phyloP scores from a whole-genome alignment of 495 filamentous ascomycete genomes.

The Penicillium canariense region DNA sequence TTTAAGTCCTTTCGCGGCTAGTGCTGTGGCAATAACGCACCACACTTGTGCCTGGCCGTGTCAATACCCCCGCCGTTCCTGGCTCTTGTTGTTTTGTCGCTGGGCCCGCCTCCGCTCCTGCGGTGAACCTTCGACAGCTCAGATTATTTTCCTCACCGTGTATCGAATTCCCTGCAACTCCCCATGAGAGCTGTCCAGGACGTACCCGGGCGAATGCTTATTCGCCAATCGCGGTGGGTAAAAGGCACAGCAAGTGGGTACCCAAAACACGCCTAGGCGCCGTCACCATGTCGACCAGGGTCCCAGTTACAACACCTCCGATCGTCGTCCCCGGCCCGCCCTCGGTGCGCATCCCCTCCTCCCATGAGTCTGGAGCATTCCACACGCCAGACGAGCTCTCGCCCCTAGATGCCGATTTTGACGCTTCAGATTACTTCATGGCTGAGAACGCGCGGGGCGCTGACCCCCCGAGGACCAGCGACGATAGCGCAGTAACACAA shows the following conservation, averaged over 20 bases:
- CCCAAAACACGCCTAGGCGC: constrained; percentile 30
- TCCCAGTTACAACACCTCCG: constrained; percentile 26
- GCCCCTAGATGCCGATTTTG: constrained; percentile 38
- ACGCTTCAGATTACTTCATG: constrained; percentile 35
- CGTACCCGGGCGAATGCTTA: constrained; percentile 3
- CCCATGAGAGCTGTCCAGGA: constrained; percentile 8
- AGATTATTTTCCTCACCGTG: neutral
- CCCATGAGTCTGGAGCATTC: constrained; percentile 32
- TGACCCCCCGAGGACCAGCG: constrained; percentile 24
- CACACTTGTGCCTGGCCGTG: constrained; percentile 7
- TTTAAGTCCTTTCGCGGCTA: neutral
- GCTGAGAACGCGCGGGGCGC: constrained; percentile 35
- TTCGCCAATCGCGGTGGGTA: constrained; percentile 24
- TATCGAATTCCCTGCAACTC: neutral
- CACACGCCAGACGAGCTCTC: constrained; percentile 36
- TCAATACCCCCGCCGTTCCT: constrained; percentile 3
- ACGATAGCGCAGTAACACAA: constrained; percentile 14
- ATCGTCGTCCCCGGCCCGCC: constrained; percentile 23
- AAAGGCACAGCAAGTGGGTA: constrained; percentile 29
- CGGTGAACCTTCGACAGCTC: neutral
- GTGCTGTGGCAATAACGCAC: neutral
- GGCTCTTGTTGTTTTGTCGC: neutral
- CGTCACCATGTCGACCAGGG: constrained; percentile 43
- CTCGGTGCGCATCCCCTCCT: constrained; percentile 28
- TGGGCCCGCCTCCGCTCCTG: neutral